Evolutionary conservation across 2,329 filamentous ascomycete genomes (phyloP).

Genomic region (Epichloe aotearoae): DNA sequence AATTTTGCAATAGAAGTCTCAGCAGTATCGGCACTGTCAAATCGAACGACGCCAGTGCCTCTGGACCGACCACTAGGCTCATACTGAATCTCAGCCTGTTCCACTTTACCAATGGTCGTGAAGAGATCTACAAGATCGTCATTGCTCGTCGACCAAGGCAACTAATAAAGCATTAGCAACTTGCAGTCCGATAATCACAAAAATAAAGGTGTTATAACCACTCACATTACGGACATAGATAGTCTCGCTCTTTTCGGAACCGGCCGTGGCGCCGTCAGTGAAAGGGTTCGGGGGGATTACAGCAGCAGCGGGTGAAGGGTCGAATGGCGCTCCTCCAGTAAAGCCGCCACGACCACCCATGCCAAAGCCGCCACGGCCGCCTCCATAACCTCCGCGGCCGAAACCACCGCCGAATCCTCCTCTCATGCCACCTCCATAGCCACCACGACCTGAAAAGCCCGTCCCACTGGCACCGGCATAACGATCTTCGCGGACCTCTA

Average conservation of each 20-base stretch:
- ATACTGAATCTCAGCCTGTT: constrained; percentile 96
- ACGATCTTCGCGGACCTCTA: constrained; percentile 93
- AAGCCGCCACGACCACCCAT: constrained; percentile 26
- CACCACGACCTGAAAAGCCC: constrained; percentile 45
- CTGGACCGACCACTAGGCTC: constrained; percentile 91
- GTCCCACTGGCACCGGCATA: constrained; percentile 57
- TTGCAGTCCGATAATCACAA: too few species aligned
- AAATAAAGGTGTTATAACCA: constrained; percentile 10
- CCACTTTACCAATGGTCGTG: constrained; percentile 93
- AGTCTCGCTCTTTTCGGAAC: constrained; percentile 65
- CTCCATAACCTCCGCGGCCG: constrained; percentile 38
- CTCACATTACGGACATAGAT: constrained; percentile 98
- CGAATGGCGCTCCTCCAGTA: constrained; percentile 33
- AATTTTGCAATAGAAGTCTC: constrained; percentile 95
- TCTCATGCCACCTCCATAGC: constrained; percentile 44
- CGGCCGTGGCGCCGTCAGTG: constrained; percentile 81
- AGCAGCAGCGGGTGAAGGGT: constrained; percentile 34
- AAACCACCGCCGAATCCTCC: constrained; percentile 46
- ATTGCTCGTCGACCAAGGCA: constrained; percentile 98
- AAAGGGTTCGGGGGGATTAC: constrained; percentile 65
- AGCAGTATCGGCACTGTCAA: constrained; percentile 69
- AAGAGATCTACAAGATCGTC: constrained; percentile 95
- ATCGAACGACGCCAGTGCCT: constrained; percentile 92
- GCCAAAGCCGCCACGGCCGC: constrained; percentile 28
- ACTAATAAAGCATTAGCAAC: constrained; percentile 33